Base-by-base conservation (phyloP, 2,329 filamentous ascomycete species). In the Penicillium sp. region DNA sequence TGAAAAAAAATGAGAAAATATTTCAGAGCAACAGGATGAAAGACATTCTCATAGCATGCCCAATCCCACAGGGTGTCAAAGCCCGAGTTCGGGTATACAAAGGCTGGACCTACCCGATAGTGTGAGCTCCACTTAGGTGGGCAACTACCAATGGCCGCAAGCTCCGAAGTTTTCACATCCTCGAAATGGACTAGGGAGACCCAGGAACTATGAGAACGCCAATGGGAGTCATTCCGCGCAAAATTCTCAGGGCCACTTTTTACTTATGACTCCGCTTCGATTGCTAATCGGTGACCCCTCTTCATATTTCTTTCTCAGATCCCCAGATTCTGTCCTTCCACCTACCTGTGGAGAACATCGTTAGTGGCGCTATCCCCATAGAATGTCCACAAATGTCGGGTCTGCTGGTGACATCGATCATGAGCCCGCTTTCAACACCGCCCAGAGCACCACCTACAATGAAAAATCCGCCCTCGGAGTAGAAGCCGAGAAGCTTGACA, bases 371-470 rank as follows among this genome's bases (percentile, higher is more conserved):
- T 10, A 43, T 43, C 49, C 39, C 44, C 48, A 49, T 63, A 67
- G 57, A 53, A 70, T 68, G 67, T 57, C 60, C 45, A 64, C 58
- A 46, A 62, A 61, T 48, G 34, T 57, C 43, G 54, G 55, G 40
- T 43, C 54, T 43, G 47, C 50, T 47, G 62, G 43, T 49, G 56
- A 51, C 44, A 54, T 44, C 18, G 46, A 52, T 32, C 49, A 59
- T 54, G 54, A 54, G 52, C 49, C 39, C 14, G 29, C 47, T 9
- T 32, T 49, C 21, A 48, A 48, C 13, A n/a, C 43, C 34, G n/a
- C 24, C 24, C 24, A 59, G 32, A 32, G 27, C 34, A 34, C n/a
- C 16, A 31, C 42, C 10, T 10, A 31, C 36, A 27, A 47, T 6
- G 54, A 59, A 43, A 49, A 42, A 9, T 43, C 29, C 13, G 22